Conservation (phyloP, 2,329 filamentous ascomycete genomes). For the Curvularia sp. region DNA sequence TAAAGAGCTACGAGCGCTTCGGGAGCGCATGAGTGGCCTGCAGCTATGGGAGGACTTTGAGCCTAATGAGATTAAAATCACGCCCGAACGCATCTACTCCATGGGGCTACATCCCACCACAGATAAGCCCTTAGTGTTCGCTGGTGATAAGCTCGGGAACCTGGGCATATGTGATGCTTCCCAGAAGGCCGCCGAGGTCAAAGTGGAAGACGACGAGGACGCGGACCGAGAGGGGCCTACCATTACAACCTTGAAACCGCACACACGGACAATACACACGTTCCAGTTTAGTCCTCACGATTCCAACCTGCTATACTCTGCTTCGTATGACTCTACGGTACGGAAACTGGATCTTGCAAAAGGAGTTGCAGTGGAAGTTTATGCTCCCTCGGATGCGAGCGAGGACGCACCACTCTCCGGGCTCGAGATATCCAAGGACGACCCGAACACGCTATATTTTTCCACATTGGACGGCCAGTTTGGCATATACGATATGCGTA, state of each 20-base stretch:
- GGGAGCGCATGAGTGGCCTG: constrained; percentile 78
- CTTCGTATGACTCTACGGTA: constrained; percentile 93
- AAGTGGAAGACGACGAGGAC: constrained; percentile 68
- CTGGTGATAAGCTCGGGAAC: constrained; percentile 91
- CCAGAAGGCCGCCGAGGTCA: constrained; percentile 64
- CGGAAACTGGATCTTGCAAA: constrained; percentile 84
- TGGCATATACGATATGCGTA: constrained; percentile 80
- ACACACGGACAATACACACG: constrained; percentile 84
- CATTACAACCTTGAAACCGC: constrained; percentile 90
- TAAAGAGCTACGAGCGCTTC: constrained; percentile 73
- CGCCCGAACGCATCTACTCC: constrained; percentile 63
- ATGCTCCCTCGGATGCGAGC: constrained; percentile 71
- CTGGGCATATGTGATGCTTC: constrained; percentile 91
- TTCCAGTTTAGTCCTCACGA: constrained; percentile 80
- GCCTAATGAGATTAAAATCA: constrained; percentile 64
- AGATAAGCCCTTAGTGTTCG: constrained; percentile 87
- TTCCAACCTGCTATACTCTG: constrained; percentile 77
- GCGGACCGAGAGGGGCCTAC: constrained; percentile 71
- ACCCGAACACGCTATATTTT: constrained; percentile 81
- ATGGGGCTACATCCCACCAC: constrained; percentile 87
- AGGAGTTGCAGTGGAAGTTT: constrained; percentile 80
- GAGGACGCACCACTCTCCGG: constrained; percentile 83
- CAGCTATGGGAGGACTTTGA: constrained; percentile 83
- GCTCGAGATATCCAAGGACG: constrained; percentile 75
- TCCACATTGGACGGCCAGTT: constrained; percentile 83